Percentiles rank a stretch among this genome's conserved stretches.
Evolutionary conservation across 2,329 filamentous ascomycete species (phyloP).

Genomic region (Blastomyces parvus): DNA sequence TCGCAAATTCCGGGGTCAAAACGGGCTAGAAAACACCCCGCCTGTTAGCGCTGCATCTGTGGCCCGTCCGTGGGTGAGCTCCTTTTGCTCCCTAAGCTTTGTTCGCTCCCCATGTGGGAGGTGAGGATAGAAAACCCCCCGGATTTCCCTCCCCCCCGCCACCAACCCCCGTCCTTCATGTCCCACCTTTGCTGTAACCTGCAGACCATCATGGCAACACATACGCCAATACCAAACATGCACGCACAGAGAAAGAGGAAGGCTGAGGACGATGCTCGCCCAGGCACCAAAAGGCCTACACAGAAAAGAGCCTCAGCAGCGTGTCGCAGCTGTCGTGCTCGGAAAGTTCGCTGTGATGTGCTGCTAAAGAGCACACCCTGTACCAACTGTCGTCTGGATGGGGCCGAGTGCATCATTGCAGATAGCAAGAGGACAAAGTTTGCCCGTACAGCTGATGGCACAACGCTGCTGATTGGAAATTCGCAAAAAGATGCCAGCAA

Average conservation of each 20-base stretch:
- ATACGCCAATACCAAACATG: constrained; percentile 17
- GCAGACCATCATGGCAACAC: neutral
- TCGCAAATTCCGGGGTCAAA: neutral
- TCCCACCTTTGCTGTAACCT: neutral
- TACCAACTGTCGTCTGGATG: constrained; percentile 23
- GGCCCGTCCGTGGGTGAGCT: neutral
- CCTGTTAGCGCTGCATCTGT: neutral
- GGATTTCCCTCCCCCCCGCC: neutral
- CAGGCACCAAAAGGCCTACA: constrained; percentile 46
- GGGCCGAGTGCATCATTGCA: constrained; percentile 19
- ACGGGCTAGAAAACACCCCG: neutral
- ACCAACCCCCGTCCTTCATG: neutral
- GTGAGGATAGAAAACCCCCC: neutral
- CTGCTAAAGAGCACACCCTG: constrained; percentile 36
- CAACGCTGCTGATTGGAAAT: constrained; percentile 9
- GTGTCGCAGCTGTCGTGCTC: constrained; percentile 41
- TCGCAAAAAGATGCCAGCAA: constrained; percentile 8
- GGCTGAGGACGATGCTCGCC: constrained; percentile 46
- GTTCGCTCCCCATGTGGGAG: neutral
- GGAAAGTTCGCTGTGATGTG: constrained; percentile 45
- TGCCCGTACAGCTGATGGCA: constrained; percentile 17
- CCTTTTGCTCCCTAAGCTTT: neutral
- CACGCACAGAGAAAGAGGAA: constrained; percentile 45
- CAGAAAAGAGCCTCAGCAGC: constrained; percentile 56
- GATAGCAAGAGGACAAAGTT: constrained; percentile 48